Base-by-base conservation (phyloP, 2,329 filamentous ascomycete genomes). In the Alternaria viburni region DNA sequence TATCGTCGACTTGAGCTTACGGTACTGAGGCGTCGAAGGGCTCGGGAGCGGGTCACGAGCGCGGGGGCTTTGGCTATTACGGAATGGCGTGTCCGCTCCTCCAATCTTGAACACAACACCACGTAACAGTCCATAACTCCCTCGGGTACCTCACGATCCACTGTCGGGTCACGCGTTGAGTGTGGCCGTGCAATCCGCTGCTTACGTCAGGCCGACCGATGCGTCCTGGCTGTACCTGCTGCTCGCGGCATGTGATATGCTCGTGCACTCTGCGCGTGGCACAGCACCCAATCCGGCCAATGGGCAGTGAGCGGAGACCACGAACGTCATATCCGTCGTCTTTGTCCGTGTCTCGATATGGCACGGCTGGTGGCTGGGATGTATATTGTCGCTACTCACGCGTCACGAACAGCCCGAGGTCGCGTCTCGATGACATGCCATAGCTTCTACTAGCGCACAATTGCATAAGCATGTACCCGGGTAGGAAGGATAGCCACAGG, bases 201-300 rank as follows among this genome's bases (percentile, higher is more conserved):
- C 49, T 58, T 54, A 54, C 25, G 36, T 30, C 17, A 59, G 49
- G 23, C 3, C 46, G 49, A 26, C 12, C 15, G 13, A 13, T 28
- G 13, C 41, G 2, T 51, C 26, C n/a, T 41, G 47, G 11, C 11
- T 17, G 50, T 54, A 45, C 59, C 59, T 62, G 55, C 59, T 62
- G 56, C 54, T 25, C 55, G 8, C 25, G 49, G 10, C 55, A 62
- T 62, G 60, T 59, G 59, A 61, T 50, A 4, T 23, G 13, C 55
- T 52, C 59, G 56, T 66, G 65, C 62, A 62, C 59, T 57, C 46
- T n/a, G 17, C 56, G 26, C 23, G 62, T 65, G 62, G 55, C 51
- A 58, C 56, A 57, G 60, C 41, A 64, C 32, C 51, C 21, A 47
- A 21, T 36, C 12, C 28, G 23, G 28, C 52, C 57, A 63, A 52